Conservation (phyloP, 306 rosid species). For the Parietaria judaica region DNA sequence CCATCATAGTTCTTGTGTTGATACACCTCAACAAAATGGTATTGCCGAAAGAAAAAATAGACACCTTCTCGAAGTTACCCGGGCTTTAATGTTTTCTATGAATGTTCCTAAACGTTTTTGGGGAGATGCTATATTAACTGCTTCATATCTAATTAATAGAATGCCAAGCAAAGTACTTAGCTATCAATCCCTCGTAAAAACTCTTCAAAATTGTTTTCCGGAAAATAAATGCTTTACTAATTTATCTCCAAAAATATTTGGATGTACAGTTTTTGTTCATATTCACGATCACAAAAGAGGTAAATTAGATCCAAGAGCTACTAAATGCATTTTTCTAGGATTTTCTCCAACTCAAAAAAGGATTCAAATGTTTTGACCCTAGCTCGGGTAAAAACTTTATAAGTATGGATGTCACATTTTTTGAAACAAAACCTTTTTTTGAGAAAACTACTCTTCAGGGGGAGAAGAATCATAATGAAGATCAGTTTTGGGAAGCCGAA, state of each 20-base stretch:
- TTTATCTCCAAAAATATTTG: background rate
- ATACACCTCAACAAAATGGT: conserved; percentile 6
- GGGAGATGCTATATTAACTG: background rate
- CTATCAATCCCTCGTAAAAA: background rate
- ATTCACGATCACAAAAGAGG: background rate
- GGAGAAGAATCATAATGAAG: background rate
- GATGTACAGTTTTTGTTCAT: background rate
- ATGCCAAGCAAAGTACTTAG: background rate
- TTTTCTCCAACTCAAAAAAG: background rate
- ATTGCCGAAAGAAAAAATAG: background rate
- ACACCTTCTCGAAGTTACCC: background rate
- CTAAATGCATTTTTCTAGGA: background rate
- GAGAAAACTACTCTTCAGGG: background rate
- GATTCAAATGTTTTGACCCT: conserved; percentile 1
- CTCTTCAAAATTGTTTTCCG: background rate
- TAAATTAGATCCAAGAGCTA: background rate
- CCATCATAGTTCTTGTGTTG: conserved; percentile 2
- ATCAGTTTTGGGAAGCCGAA: background rate
- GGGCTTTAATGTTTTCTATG: background rate
- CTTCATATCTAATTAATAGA: background rate
- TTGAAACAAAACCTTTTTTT: background rate
- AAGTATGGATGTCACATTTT: background rate
- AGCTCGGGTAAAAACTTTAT: background rate
- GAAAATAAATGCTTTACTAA: background rate
- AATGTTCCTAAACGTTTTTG: conserved; percentile 1